Evolutionary conservation across 768 basidiomycete species (phyloP), one percentile per base, ranked within the genome.

Genomic region (Rhizopogon salebrosus): DNA sequence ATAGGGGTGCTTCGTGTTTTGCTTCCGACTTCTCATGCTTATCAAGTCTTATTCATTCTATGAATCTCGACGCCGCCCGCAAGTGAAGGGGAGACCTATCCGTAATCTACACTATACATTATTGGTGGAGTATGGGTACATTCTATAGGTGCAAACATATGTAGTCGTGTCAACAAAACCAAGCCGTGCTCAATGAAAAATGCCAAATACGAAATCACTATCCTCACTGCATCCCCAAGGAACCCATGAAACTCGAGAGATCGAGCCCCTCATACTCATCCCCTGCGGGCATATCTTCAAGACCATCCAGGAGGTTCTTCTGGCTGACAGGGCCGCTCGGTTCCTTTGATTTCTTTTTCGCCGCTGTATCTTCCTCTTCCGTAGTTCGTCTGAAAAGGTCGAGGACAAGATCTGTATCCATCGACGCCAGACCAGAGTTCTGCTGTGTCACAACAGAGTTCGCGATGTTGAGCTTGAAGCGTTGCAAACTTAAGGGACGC

Each of bases 401-500:
- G 23, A 99, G 74, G 22, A 99, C 95, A 51, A 94, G 84, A 64
- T 98, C 94, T 0, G 97, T 98, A 62, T 95, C 95, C 95, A 99
- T 98, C 2, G 92, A 92, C 1, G 85, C 76, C 43, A 99, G 72
- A 20, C 92, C 94, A 1, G 95, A 81, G 65, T 99, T 99, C 67
- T 99, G 95, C 66, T 99, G 95, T 1, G 92, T 98, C 46, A 99
- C 92, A 54, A 99, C 85, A 7, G 97, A 93, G 59, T 92, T 87
- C 27, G 97, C 97, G 60, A 99, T 95, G 61, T 98, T 98, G 61
- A 98, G 79, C 69, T 99, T 99, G 81, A 99, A 99, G 46, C 94
- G 90, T 78, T 99, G 97, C 56, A 99, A 69, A 34, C 95, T 98
- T 34, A 34, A 16, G 66, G 3, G 40, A 18, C 27, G 38, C 38